A percentile compares a stretch with the other conserved stretches of the same genome.
Evolutionary conservation across 2,329 filamentous ascomycete species (phyloP).

Genomic region (Dactylellina parvicollis): DNA sequence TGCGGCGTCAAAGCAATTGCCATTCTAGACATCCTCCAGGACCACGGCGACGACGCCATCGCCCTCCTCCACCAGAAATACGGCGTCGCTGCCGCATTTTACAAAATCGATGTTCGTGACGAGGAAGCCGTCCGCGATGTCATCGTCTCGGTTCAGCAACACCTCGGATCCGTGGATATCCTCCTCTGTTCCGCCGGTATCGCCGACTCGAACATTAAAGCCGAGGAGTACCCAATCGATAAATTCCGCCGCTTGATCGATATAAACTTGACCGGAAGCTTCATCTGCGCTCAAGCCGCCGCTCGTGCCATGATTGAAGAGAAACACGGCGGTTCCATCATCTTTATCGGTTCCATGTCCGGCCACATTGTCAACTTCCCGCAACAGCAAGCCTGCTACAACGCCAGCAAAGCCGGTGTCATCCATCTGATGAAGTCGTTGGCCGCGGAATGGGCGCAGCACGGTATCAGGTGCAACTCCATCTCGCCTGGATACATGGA

Average conservation of each 20-base stretch:
- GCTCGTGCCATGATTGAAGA: conserved; percentile 78
- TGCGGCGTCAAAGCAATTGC: conserved; percentile 77
- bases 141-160: conserved; percentile 71
- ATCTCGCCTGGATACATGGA: conserved; percentile 89
- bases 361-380: conserved; percentile 87
- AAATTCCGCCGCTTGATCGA: conserved; percentile 83
- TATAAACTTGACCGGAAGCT: conserved; percentile 82
- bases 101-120: conserved; percentile 81
- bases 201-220: conserved; percentile 84
- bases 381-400: conserved; percentile 84
- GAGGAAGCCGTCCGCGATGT: conserved; percentile 75
- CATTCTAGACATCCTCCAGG: conserved; percentile 80
- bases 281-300: conserved; percentile 78
- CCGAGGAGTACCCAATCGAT: conserved; percentile 77
- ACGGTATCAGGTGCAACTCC: conserved; percentile 82
- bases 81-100: conserved; percentile 78
- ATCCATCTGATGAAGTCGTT: conserved; percentile 82
- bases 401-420: conserved; percentile 82
- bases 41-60: conserved; percentile 75
- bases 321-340: conserved; percentile 75
- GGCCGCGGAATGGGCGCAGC: conserved; percentile 84
- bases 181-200: conserved; percentile 84
- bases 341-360: conserved; percentile 82
- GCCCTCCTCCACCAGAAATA: conserved; percentile 76
- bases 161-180: conserved; percentile 76